phyloP scores from a whole-genome alignment of 2,329 filamentous ascomycete genomes.

The Diaporthe batatas region DNA sequence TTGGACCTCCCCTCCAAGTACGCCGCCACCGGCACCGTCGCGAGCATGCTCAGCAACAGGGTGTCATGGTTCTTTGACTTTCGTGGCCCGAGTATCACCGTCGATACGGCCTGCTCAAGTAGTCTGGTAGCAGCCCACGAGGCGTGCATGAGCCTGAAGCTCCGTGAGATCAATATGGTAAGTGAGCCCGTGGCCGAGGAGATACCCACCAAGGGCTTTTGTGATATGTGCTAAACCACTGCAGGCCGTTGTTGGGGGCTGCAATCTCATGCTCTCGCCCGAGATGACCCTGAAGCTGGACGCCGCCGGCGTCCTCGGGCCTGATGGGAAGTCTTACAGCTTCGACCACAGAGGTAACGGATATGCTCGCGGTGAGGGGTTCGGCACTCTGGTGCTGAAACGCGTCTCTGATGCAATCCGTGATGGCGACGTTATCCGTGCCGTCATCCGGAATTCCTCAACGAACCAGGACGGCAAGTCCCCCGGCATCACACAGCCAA shows the following conservation, averaged over 20 bases:
- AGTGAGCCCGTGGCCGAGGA: conserved; percentile 44
- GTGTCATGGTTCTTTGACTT: conserved; percentile 54
- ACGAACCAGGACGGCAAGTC: conserved; percentile 51
- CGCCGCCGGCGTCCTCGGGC: conserved; percentile 42
- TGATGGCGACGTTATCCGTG: conserved; percentile 56
- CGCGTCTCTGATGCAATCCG: conserved; percentile 59
- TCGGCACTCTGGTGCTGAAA: conserved; percentile 66
- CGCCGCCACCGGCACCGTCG: conserved; percentile 48
- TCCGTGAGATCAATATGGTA: conserved; percentile 43
- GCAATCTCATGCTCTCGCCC: conserved; percentile 44
- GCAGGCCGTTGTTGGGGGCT: conserved; percentile 47
- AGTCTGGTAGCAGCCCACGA: conserved; percentile 50
- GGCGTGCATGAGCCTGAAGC: conserved; percentile 33
- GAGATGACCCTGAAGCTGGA: conserved; percentile 42
- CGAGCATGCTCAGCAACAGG: conserved; percentile 52
- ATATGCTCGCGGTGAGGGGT: conserved; percentile 66
- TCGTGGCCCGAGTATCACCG: conserved; percentile 50
- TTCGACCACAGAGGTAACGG: conserved; percentile 61
- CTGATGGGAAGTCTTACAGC: conserved; percentile 45
- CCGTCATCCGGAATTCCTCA: conserved; percentile 53
- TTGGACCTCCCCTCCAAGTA: conserved; percentile 45
- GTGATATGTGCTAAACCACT: not conserved
- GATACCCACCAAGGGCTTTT: too few relatives aligned
- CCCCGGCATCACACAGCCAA: conserved; percentile 50
- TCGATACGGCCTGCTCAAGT: conserved; percentile 57